Evolutionary conservation across 805 yeast genomes (phyloP).

Genomic region (Saccharomycopsis sp.): DNA sequence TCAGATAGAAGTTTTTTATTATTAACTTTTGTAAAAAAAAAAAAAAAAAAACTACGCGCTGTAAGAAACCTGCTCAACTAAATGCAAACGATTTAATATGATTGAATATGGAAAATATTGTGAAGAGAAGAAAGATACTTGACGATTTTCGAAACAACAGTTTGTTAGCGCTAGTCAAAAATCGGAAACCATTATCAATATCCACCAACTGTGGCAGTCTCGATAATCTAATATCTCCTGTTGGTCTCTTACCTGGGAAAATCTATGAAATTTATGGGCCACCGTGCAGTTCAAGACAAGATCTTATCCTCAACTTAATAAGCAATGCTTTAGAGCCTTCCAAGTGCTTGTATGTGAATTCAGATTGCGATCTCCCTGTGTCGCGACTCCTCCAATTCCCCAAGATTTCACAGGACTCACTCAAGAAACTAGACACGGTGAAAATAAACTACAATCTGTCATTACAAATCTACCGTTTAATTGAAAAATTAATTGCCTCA

Average conservation of each 20-base stretch:
- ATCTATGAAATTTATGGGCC: conserved; percentile 19
- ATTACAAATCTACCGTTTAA: not conserved
- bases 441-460: not conserved
- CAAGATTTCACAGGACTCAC: not conserved
- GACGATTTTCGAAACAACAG: not conserved
- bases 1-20: too few relatives aligned
- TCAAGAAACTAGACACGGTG: conserved; percentile 2
- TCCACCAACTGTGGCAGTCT: not conserved
- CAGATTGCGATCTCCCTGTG: conserved; percentile 11
- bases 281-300: not conserved
- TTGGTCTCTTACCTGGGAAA: conserved; percentile 15
- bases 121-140: not conserved
- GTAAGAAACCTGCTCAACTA: not conserved
- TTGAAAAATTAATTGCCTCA: not conserved
- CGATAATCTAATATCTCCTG: not conserved
- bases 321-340: not conserved
- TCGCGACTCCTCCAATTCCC: not conserved
- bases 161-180: not conserved
- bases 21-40: too few relatives aligned
- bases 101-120: not conserved
- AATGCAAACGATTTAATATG: not conserved
- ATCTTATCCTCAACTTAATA: not conserved
- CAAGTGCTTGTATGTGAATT: conserved; percentile 16
- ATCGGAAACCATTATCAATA: not conserved
- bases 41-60: too few relatives aligned